Base-by-base conservation (phyloP, 192 early-diverging fungal species). In the Thamnidium elegans region DNA sequence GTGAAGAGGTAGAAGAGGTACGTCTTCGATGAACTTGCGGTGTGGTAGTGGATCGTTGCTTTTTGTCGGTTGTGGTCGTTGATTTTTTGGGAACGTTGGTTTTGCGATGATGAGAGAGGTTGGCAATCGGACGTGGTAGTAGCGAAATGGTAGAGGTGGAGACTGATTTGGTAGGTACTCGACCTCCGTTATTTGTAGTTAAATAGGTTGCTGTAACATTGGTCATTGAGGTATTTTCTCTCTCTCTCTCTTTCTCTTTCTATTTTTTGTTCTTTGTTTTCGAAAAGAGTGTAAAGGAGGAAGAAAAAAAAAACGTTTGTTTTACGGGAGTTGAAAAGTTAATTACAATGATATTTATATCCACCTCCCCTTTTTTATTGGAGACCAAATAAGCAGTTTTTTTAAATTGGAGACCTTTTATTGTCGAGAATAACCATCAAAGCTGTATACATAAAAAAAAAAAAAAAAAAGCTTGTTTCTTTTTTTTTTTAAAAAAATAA, bases 41-140 rank as follows among this genome's bases (percentile, higher is more conserved):
- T 59, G 58, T 59, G 10, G 39, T 20, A 7, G 58, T 59, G 7
- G 58, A 39, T 45, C 58, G 7, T 21, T 59, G 42, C 26, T 45
- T 21, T 44, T 19, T 48, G 3, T 15, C 46, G 3, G 0, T 48
- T 13, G 46, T 48, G 15, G 14, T 17, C 0, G 8, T 45, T 15
- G 13, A 19, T 48, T 48, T 48, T 17, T 48, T 14, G 3, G 46
- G 46, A 48, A 48, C 13, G 17, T 19, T 19, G 4, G 46, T 13
- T 39, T 39, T 39, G 9, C 36, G 36, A 39, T 39, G 36, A 39
- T 39, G 36, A 17, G 46, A 48, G 4, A 19, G 0, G 13, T 1
- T 17, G 6, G 15, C 15, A 48, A 48, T 15, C 1, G 46, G 46
- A 19, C 46, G 46, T 14, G 46, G 46, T n/a, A 48, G 13, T 9